A percentile compares a stretch with the other conserved stretches of the same genome.
phyloP scores from a whole-genome alignment of 2,329 filamentous ascomycete species.

The Sporothrix inflata region DNA sequence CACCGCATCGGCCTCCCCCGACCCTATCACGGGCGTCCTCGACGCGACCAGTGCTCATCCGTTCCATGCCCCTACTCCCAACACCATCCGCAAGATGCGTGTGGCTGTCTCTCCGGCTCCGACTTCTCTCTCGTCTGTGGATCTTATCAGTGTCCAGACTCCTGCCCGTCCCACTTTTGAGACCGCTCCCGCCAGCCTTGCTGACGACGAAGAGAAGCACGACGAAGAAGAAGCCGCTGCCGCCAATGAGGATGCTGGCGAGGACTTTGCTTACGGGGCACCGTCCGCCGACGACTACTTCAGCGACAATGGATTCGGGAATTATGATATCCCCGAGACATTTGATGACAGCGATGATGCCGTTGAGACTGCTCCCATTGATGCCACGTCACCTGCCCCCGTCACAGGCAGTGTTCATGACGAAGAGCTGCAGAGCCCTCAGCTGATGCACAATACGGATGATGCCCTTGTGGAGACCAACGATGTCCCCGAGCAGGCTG shows the following conservation, averaged over 20 bases:
- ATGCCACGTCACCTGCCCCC: conserved; percentile 12
- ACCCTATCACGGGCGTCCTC: conserved; percentile 12
- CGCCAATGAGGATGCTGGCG: background rate
- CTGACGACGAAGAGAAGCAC: background rate
- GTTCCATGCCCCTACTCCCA: background rate
- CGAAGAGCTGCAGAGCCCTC: background rate
- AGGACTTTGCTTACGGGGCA: conserved; percentile 11
- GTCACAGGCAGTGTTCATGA: background rate
- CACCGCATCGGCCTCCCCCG: conserved; percentile 17
- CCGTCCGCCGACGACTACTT: conserved; percentile 19
- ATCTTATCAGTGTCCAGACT: conserved; percentile 30
- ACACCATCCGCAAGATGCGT: conserved; percentile 13
- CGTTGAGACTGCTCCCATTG: background rate
- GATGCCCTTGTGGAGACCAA: background rate
- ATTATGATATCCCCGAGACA: conserved; percentile 6
- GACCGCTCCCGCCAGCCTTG: background rate
- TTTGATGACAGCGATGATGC: background rate
- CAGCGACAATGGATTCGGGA: conserved; percentile 11
- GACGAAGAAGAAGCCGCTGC: background rate
- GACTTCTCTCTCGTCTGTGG: conserved; percentile 30
- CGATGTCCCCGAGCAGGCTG: background rate
- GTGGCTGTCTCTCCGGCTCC: conserved; percentile 25
- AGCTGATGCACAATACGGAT: background rate
- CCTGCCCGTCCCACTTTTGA: conserved; percentile 19
- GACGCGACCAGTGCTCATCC: background rate